Evolutionary conservation across 306 rosid genomes (phyloP), one percentile per base, ranked within the genome.

Genomic region (Hylodesmum podocarpum): DNA sequence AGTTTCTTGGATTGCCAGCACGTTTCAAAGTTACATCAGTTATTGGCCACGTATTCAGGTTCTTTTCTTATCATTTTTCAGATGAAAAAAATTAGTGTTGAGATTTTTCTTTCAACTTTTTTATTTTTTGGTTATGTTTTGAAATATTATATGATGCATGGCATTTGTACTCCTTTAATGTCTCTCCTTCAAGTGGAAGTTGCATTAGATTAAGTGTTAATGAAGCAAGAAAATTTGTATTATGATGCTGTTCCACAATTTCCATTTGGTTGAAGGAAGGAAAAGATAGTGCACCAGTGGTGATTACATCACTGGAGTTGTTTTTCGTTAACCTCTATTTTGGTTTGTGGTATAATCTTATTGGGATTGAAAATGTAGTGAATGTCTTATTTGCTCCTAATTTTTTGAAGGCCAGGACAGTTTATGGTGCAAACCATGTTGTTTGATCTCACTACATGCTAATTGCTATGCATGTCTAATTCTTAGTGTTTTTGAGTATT

Each of bases 31-130:
- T 94, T 21, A 92, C 98, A 70, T 94, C 98, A 14, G 98, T 90
- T n/a, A 94, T 90, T 83, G 98, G 98, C 19, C 98, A 94, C 74
- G 75, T 94, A 51, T 94, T 92, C 94, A 94, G 98, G 98, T 94
- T 47, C 36, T 80, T 73, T 47, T 77, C 82, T 46, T 81, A 55
- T 73, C 67, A 66, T 78, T 75, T 74, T 67, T 50, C 15, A 21
- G 53, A 66, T 12, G 13, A 72, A 67, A 70, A 22, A 1, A 27
- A 64, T 54, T 57, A n/a, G n/a, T 68, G 58, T 53, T 37, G 37
- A 66, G 41, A 41, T 81, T 79, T 53, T 3, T 4, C 34, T 37
- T 74, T 75, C 49, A 15, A 11, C 58, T 4, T 28, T 4, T 46
- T 57, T 63, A 2, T 13, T 8, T 49, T 70, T 31, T n/a, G n/a